These are phyloP conservation scores for Neurospora sp. DNA, from an alignment of 495 filamentous ascomycete species.

Conservation along the genomic window DNA sequence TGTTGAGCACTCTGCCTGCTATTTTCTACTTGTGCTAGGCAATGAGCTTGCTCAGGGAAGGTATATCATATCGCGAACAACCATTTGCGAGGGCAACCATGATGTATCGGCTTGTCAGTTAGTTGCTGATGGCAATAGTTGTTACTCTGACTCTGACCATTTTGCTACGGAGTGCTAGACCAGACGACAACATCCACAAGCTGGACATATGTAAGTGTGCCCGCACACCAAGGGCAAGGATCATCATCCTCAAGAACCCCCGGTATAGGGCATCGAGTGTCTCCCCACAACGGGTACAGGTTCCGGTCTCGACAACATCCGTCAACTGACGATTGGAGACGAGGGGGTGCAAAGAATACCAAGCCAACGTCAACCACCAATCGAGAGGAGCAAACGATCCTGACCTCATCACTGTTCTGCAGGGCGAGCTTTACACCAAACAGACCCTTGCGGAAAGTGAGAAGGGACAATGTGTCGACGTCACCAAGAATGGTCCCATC, in stretches of 20 bases:
- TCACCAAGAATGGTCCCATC: constrained; percentile 30
- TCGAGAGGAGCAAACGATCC: no score
- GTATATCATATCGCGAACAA: background rate
- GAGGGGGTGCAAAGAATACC: background rate
- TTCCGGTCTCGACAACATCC: background rate
- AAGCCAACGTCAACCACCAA: no score
- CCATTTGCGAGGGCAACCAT: background rate
- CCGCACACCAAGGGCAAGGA: background rate
- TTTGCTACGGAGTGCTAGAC: background rate
- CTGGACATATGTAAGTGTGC: background rate
- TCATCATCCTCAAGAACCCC: no score
- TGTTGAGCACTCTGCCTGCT: background rate
- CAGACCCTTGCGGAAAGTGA: constrained; percentile 34
- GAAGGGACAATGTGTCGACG: constrained; percentile 23
- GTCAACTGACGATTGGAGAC: background rate
- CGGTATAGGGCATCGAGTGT: no score
- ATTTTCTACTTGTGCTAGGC: background rate
- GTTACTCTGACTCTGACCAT: background rate
- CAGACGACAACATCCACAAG: background rate
- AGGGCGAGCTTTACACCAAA: constrained; percentile 34
- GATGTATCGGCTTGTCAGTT: background rate
- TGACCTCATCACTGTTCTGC: no score
- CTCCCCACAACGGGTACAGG: background rate
- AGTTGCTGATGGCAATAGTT: background rate
- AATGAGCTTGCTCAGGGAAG: background rate